Evolutionary conservation across 345 rosid genomes (phyloP), one percentile per base, ranked within the genome.

Genomic region (Arabis hirsuta): DNA sequence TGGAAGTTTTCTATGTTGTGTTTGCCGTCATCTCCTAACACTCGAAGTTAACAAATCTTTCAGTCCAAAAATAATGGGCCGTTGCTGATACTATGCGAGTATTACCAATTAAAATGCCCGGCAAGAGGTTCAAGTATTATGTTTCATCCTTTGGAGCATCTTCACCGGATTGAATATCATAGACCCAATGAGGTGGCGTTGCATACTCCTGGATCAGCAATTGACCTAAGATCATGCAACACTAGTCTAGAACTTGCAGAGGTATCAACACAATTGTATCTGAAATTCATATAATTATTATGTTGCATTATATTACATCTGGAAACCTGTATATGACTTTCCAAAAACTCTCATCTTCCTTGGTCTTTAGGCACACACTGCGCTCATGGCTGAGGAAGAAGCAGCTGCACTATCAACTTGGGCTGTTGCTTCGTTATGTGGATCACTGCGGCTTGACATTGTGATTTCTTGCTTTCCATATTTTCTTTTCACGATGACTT

Each of bases 141-240:
- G 73, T 88, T 94, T 87, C 97, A 88, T 80, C 97, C 98, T 20
- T 63, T 94, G 78, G 95, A 91, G 76, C 96, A 94, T 66, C 90
- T 91, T 79, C 95, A 94, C 81, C 90, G 90, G 20, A 43, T 94
- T 76, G 87, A 82, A 79, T 94, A 86, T 82, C 84, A 73, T 74
- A 85, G 97, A 83, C 90, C 86, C 32, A 84, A 83, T 78, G 86
- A 83, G 67, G 80, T 79, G 20, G 82, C 76, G 26, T 73, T 94
- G 76, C 82, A 81, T 73, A 73, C 80, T 77, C 78, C 85, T 31
- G 97, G 92, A 47, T 80, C 97, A 67, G 77, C 87, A 61, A 78
- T 84, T 54, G 91, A 89, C 75, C 72, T 84, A 78, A 83, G 85
- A 79, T 84, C 92, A 51, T 90, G 91, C 74, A 81, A 71, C 69